Evolutionary conservation across 164 flowering plant genomes (phyloP).

Genomic region (Macadamia tetraphylla): DNA sequence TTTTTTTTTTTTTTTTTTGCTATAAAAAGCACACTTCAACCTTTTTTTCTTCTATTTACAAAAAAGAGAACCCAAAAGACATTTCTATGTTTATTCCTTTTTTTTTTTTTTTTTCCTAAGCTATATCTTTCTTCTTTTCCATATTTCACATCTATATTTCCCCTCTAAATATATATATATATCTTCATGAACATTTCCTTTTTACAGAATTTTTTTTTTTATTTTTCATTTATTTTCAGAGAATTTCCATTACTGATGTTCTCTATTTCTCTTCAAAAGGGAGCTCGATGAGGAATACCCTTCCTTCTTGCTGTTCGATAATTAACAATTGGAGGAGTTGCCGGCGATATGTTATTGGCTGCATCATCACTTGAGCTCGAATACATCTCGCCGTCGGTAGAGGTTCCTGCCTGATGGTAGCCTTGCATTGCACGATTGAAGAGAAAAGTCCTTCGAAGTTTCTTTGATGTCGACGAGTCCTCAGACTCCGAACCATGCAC

Average conservation of each 20-base stretch:
- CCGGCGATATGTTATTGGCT: constrained; percentile 34
- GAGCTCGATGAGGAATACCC: constrained; percentile 72
- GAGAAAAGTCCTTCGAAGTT: constrained; percentile 20
- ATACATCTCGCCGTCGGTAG: constrained; percentile 15
- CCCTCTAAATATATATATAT: background rate
- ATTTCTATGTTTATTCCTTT: background rate
- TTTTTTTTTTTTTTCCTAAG: background rate
- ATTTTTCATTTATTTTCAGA: too few species aligned
- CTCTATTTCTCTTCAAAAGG: constrained; percentile 22
- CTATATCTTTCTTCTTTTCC: background rate
- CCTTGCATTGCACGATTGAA: constrained; percentile 33
- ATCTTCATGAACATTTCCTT: background rate
- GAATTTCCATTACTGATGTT: too few species aligned
- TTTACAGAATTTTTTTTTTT: background rate
- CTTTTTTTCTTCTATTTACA: background rate
- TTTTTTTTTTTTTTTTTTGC: too few species aligned
- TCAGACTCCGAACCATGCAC: constrained; percentile 38
- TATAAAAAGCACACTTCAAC: too few species aligned
- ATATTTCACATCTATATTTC: background rate
- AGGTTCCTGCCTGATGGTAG: constrained; percentile 3
- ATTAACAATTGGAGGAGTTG: constrained; percentile 51
- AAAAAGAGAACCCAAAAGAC: background rate
- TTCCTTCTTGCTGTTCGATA: constrained; percentile 49
- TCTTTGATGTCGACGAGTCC: constrained; percentile 52
- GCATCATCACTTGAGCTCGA: constrained; percentile 39